A percentile compares a stretch with the other conserved stretches of the same genome.
Evolutionary conservation across 1,139 yeast species (phyloP).

Genomic region (Diutina neorugosa): DNA sequence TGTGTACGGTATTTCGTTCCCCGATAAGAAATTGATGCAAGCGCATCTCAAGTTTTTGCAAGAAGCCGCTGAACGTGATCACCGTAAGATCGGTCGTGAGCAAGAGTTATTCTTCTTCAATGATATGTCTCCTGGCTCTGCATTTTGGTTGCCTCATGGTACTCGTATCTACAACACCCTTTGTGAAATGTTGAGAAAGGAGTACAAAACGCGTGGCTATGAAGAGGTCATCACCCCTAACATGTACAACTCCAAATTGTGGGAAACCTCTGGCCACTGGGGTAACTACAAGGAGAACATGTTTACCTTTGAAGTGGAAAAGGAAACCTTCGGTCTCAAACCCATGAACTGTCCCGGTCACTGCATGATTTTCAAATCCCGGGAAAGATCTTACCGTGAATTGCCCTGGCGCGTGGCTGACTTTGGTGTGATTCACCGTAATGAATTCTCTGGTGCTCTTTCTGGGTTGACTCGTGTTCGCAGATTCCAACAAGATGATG

Average conservation of each 20-base stretch:
- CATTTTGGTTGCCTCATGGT: constrained; percentile 98
- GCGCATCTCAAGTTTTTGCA: constrained; percentile 90
- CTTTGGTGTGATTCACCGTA: constrained; percentile 90
- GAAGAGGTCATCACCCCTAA: constrained; percentile 98
- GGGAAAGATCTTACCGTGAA: constrained; percentile 88
- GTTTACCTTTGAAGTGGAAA: constrained; percentile 94
- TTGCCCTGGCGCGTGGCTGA: constrained; percentile 95
- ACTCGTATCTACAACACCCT: constrained; percentile 86
- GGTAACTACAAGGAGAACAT: constrained; percentile 91
- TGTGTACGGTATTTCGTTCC: constrained; percentile 97
- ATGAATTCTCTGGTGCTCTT: constrained; percentile 82
- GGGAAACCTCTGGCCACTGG: constrained; percentile 99
- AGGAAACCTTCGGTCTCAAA: constrained; percentile 77
- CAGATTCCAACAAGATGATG: constrained; percentile 98
- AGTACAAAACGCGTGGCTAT: constrained; percentile 84
- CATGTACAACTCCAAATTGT: constrained; percentile 87
- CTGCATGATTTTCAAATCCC: constrained; percentile 74
- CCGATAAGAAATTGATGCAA: constrained; percentile 93
- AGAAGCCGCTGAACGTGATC: constrained; percentile 96
- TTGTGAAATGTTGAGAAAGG: constrained; percentile 63
- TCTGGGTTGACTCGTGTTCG: constrained; percentile 90
- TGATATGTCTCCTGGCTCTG: constrained; percentile 95
- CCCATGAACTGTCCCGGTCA: constrained; percentile 99
- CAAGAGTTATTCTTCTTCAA: constrained; percentile 93
- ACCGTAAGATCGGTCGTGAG: constrained; percentile 90